These are phyloP conservation scores for Plasmodium fragile DNA, from an alignment of 169 alveolate species.

Conservation along the genomic window DNA sequence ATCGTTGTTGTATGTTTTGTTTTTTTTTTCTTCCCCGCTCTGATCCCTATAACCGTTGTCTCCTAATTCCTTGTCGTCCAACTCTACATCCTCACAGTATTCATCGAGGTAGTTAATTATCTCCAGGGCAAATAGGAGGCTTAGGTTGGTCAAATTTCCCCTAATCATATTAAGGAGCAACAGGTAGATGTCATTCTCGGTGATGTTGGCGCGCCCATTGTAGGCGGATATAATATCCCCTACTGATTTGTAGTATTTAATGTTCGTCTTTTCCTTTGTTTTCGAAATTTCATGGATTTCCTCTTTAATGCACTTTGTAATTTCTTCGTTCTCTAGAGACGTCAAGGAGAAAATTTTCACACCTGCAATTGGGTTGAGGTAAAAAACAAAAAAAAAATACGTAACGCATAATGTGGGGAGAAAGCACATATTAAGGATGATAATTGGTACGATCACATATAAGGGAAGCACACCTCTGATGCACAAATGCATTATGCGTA, in stretches of 20 bases:
- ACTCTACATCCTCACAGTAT: conserved; percentile 29
- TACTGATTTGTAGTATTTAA: conserved; percentile 18
- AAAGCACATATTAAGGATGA: background rate
- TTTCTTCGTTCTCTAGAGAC: conserved; percentile 42
- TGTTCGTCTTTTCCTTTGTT: background rate
- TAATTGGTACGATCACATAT: background rate
- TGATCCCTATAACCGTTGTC: background rate
- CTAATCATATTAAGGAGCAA: conserved; percentile 31
- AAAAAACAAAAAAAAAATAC: background rate
- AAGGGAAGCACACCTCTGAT: background rate
- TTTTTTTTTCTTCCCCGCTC: background rate
- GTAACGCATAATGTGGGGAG: background rate
- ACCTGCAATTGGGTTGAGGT: background rate
- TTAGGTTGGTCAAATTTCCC: conserved; percentile 60
- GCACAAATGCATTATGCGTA: background rate
- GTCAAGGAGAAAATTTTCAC: conserved; percentile 19
- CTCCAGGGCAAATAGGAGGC: conserved; percentile 69
- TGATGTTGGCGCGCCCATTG: background rate
- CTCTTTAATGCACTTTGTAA: conserved; percentile 26
- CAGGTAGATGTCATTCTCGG: conserved; percentile 27
- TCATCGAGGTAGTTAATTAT: conserved; percentile 53
- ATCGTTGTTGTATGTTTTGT: conserved; percentile 17
- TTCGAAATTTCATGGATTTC: background rate
- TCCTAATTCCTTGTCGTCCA: background rate
- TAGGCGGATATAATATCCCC: conserved; percentile 18